phyloP scores from a whole-genome alignment of 2,329 filamentous ascomycete genomes.

The Aspergillus calidoustus region DNA sequence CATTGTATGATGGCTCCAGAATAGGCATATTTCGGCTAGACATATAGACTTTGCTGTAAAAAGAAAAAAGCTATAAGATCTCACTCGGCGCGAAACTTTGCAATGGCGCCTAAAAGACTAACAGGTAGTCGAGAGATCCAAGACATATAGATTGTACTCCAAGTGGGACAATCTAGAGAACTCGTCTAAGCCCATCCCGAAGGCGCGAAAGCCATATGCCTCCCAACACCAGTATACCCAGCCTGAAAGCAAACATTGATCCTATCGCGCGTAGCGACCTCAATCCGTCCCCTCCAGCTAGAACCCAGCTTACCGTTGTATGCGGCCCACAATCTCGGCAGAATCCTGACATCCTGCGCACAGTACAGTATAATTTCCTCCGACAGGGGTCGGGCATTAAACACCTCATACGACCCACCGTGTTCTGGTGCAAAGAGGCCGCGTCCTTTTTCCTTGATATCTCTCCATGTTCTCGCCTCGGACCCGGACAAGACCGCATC shows the following conservation, averaged over 20 bases:
- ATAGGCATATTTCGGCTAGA: no score
- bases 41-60: no score
- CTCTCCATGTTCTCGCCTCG: constrained; percentile 25
- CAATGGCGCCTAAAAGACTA: no score
- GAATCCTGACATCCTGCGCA: constrained; percentile 7
- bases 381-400: constrained; percentile 8
- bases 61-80: no score
- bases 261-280: constrained; percentile 2
- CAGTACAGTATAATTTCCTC: constrained; percentile 11
- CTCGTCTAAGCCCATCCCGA: neutral
- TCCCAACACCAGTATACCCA: constrained; percentile 6
- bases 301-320: constrained; percentile 10
- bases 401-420: constrained; percentile 15
- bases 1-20: no score
- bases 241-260: constrained; percentile 3
- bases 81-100: no score
- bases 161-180: neutral
- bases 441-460: neutral
- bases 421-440: constrained; percentile 4
- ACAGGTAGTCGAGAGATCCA: no score
- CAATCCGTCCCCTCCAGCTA: neutral
- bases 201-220: constrained; percentile 1
- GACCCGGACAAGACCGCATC: constrained; percentile 23
- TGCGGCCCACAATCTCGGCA: constrained; percentile 4
- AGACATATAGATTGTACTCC: no score